Evolutionary conservation across 306 rosid species (phyloP).

Genomic region (Pyrus bretschneideri): DNA sequence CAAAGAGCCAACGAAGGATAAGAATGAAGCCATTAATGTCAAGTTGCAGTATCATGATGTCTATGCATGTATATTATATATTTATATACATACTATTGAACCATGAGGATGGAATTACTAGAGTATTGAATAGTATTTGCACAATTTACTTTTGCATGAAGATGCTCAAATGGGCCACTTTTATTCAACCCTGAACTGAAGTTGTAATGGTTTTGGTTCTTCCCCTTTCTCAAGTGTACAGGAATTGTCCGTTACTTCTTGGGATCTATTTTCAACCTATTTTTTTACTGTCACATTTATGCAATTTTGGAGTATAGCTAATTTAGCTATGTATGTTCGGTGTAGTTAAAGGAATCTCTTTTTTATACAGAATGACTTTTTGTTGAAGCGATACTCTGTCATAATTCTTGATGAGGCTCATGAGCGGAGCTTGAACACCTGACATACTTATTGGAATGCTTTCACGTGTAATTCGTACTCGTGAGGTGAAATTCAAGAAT

Average conservation of each 20-base stretch:
- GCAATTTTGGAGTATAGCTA: not conserved
- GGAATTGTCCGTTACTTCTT: not conserved
- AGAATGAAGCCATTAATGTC: not conserved
- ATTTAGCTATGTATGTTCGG: not conserved
- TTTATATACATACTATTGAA: not conserved
- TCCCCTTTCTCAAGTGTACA: not conserved
- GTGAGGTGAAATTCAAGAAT: slow-evolving; percentile 45
- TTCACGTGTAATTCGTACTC: slow-evolving; percentile 60
- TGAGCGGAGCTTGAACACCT: slow-evolving; percentile 95
- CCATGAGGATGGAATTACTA: not conserved
- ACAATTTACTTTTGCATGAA: not conserved
- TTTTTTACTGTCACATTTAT: not conserved
- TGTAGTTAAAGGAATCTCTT: not conserved
- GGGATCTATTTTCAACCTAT: not conserved
- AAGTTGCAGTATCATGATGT: not conserved
- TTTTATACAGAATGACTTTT: slow-evolving; percentile 63
- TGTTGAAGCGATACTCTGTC: slow-evolving; percentile 72
- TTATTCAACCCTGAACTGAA: not conserved
- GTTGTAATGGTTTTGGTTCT: not conserved
- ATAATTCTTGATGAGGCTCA: slow-evolving; percentile 91
- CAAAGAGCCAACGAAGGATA: not conserved
- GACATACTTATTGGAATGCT: slow-evolving; percentile 92
- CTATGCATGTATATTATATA: not conserved
- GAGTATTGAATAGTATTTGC: not conserved
- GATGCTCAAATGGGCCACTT: not conserved